These are phyloP conservation scores for Alternaria viburni DNA, from an alignment of 2,329 filamentous ascomycete species.

Conservation along the genomic window DNA sequence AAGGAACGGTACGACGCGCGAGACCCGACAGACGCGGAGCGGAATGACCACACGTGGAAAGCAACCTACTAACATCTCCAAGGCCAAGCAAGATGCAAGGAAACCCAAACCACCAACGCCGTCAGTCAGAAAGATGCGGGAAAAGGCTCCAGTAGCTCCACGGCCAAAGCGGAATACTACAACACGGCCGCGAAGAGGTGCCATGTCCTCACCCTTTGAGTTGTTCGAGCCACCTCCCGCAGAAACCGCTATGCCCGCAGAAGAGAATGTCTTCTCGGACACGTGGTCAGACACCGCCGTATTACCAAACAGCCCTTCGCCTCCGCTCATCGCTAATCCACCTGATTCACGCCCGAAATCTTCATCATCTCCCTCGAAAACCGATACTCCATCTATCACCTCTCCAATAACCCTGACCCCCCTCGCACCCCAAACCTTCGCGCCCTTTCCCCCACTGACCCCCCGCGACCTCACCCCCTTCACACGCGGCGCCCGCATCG, in stretches of 20 bases:
- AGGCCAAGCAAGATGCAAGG: background rate
- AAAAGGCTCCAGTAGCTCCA: background rate
- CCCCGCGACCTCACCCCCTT: slow-evolving; percentile 3
- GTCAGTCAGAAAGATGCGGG: background rate
- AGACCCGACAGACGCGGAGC: background rate
- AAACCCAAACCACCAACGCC: background rate
- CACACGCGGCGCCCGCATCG: slow-evolving; percentile 4
- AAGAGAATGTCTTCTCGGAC: background rate
- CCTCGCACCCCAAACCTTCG: background rate
- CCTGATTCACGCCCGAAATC: background rate
- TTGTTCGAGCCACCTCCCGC: background rate
- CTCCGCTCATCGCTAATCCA: background rate
- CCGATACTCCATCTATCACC: background rate
- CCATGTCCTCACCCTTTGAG: background rate
- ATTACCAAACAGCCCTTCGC: background rate
- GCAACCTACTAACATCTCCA: background rate
- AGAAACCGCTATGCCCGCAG: background rate
- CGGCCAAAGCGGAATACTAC: background rate
- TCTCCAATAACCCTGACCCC: background rate
- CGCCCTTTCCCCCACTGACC: background rate
- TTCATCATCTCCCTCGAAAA: background rate
- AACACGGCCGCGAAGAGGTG: background rate
- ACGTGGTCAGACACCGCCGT: background rate
- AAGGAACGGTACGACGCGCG: background rate
- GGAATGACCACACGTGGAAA: background rate